Percentiles rank a stretch among this genome's conserved stretches.
Conservation (phyloP, 176 grass and related monocot genomes). For the Lolium multiflorum region DNA sequence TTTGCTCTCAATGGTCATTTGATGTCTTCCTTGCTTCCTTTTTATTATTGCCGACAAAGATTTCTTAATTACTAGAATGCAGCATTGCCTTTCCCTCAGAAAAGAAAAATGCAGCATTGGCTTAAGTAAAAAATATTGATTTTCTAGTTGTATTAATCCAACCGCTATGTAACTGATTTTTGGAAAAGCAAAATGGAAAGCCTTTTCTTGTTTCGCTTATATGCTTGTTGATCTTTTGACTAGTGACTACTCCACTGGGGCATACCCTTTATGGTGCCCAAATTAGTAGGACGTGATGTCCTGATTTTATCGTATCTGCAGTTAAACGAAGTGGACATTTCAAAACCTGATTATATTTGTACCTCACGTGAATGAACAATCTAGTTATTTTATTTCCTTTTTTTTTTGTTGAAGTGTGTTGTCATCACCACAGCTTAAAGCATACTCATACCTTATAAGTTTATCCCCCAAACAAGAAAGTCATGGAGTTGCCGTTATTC, state of each 20-base stretch:
- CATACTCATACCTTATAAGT: constrained; percentile 1
- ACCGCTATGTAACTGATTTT: too few relatives aligned
- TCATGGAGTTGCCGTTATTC: constrained; percentile 31
- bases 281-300: background rate
- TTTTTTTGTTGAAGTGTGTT: constrained; percentile 1
- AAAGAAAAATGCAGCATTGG: too few relatives aligned
- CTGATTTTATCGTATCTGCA: constrained; percentile 4
- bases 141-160: too few relatives aligned
- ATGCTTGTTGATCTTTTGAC: too few relatives aligned
- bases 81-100: too few relatives aligned
- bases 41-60: too few relatives aligned
- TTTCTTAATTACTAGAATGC: too few relatives aligned
- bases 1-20: background rate
- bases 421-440: constrained; percentile 28
- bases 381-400: background rate
- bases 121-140: too few relatives aligned
- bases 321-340: constrained; percentile 12
- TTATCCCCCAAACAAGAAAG: constrained; percentile 28
- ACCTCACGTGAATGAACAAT: background rate
- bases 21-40: background rate
- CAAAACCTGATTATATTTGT: background rate
- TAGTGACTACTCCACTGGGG: too few relatives aligned
- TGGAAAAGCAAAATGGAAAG: too few relatives aligned
- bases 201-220: too few relatives aligned
- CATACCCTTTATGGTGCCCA: background rate